Evolutionary conservation across 169 alveolate species (phyloP).

Genomic region (Eimeria falciformis): DNA sequence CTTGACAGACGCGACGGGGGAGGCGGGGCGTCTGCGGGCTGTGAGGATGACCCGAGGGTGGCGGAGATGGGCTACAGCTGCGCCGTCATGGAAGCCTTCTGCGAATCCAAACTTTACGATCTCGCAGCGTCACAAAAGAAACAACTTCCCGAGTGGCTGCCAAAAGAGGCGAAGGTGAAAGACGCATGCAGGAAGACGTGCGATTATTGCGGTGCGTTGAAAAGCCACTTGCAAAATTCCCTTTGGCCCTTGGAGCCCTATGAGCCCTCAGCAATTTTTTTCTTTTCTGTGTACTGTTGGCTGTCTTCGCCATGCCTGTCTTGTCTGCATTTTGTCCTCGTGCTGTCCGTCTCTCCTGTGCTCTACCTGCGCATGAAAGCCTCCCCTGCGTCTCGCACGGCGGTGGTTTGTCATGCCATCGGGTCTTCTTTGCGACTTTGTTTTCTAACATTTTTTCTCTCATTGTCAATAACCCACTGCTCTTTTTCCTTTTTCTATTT

Average conservation of each 20-base stretch:
- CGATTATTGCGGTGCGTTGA: slow-evolving; percentile 65
- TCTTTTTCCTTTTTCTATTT: background rate
- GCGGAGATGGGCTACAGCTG: slow-evolving; percentile 73
- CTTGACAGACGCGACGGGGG: slow-evolving; percentile 44
- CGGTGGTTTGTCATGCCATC: background rate
- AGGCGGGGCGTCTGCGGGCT: slow-evolving; percentile 32
- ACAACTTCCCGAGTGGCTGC: slow-evolving; percentile 74
- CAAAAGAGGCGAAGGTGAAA: slow-evolving; percentile 61
- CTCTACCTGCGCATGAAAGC: background rate
- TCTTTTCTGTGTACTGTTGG: background rate
- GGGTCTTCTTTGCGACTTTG: background rate
- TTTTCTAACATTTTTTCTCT: no score
- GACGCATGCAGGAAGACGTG: slow-evolving; percentile 75
- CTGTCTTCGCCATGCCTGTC: background rate
- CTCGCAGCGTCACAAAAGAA: slow-evolving; percentile 70
- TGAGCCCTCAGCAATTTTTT: background rate
- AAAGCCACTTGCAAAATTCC: background rate
- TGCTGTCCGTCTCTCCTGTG: background rate
- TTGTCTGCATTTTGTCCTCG: background rate
- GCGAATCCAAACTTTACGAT: slow-evolving; percentile 65
- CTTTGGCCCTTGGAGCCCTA: background rate
- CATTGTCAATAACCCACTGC: no score
- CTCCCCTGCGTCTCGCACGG: background rate
- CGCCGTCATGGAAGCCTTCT: slow-evolving; percentile 51
- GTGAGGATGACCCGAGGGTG: slow-evolving; percentile 70